These are phyloP conservation scores for Apophysomyces sp. DNA, from an alignment of 371 early-diverging fungal species.

Conservation along the genomic window DNA sequence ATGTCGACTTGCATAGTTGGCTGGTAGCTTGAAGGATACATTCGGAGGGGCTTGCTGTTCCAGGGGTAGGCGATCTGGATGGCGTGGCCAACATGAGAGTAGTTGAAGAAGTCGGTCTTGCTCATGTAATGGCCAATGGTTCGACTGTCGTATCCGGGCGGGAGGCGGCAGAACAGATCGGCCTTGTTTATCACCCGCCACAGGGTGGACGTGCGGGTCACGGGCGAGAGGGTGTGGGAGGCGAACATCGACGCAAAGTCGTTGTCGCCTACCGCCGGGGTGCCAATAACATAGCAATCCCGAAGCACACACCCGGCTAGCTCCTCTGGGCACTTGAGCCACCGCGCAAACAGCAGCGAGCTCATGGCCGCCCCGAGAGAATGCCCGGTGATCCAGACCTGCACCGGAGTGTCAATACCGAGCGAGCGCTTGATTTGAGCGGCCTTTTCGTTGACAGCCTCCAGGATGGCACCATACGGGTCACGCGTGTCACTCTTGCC, in stretches of 20 bases:
- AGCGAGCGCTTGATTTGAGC: constrained; percentile 2
- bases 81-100: constrained; percentile 30
- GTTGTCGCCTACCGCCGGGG: constrained; percentile 42
- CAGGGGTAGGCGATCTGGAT: constrained; percentile 15
- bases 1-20: constrained; percentile 13
- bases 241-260: constrained; percentile 33
- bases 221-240: constrained; percentile 13
- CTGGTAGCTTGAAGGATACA: constrained; percentile 12
- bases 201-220: constrained; percentile 12
- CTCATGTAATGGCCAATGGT: constrained; percentile 11
- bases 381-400: constrained; percentile 51
- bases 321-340: constrained; percentile 27
- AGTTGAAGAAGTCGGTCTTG: constrained; percentile 25
- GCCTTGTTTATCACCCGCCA: constrained; percentile 32
- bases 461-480: constrained; percentile 41
- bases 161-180: constrained; percentile 23
- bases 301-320: constrained; percentile 21
- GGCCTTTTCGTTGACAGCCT: constrained; percentile 34
- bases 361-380: constrained; percentile 47
- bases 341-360: constrained; percentile 38
- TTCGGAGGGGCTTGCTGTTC: constrained; percentile 7
- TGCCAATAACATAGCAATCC: constrained; percentile 38
- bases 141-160: constrained; percentile 21
- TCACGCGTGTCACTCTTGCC: constrained; percentile 26
- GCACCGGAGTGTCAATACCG: constrained; percentile 28